Conservation (phyloP, 177 flowering plant genomes). For the Tripterygium wilfordii region DNA sequence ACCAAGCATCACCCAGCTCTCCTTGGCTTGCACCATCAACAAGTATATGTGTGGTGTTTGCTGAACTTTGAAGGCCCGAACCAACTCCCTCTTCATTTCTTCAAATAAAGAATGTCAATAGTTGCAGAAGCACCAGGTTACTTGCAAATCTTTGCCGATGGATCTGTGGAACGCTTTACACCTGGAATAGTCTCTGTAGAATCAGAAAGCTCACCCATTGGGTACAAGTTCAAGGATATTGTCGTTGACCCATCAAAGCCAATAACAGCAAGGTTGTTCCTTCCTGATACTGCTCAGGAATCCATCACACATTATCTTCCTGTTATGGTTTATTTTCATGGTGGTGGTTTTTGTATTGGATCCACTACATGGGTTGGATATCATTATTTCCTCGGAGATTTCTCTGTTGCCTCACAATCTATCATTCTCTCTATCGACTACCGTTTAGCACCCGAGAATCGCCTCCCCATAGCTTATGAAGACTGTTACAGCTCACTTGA, state of each 20-base stretch:
- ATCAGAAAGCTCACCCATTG: conserved; percentile 23
- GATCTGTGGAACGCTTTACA: conserved; percentile 49
- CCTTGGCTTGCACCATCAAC: not conserved
- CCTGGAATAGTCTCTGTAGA: conserved; percentile 37
- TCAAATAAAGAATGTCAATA: conserved; percentile 33
- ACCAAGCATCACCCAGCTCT: conserved; percentile 7
- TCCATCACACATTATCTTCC: conserved; percentile 33
- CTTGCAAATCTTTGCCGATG: conserved; percentile 66
- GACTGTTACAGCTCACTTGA: conserved; percentile 48
- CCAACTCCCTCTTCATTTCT: not conserved
- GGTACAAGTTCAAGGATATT: conserved; percentile 63
- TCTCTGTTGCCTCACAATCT: conserved; percentile 34
- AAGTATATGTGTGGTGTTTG: not conserved
- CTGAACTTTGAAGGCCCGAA: not conserved
- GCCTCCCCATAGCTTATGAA: conserved; percentile 67
- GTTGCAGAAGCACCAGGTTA: conserved; percentile 52
- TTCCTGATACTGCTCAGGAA: conserved; percentile 29
- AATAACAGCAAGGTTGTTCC: conserved; percentile 56
- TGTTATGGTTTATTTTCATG: conserved; percentile 69
- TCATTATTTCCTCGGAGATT: conserved; percentile 60
- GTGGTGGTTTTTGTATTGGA: conserved; percentile 90
- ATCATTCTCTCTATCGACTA: conserved; percentile 69
- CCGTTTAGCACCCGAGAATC: conserved; percentile 73
- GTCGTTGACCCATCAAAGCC: conserved; percentile 40
- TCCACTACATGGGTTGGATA: conserved; percentile 72